Evolutionary conservation across 2,329 filamentous ascomycete species (phyloP).

Genomic region (Claviceps sp.): DNA sequence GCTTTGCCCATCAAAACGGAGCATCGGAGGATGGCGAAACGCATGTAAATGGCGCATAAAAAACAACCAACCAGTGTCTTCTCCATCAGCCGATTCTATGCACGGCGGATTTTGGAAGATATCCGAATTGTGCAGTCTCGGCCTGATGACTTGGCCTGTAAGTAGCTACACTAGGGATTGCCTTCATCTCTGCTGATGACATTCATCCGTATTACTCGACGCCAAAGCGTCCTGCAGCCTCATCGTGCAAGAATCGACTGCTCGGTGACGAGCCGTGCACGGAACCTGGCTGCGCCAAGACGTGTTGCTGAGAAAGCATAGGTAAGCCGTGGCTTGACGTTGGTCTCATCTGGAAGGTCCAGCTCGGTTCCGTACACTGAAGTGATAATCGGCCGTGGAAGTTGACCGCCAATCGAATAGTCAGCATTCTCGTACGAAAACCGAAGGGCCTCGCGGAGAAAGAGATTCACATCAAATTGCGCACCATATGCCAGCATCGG

Average conservation of each 20-base stretch:
- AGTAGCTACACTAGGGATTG: too few species aligned
- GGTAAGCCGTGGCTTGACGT: neutral
- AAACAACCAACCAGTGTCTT: too few species aligned
- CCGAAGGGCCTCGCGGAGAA: constrained; percentile 16
- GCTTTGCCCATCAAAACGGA: too few species aligned
- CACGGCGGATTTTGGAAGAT: too few species aligned
- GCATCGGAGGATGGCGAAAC: too few species aligned
- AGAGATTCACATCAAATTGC: constrained; percentile 14
- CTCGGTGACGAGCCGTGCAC: neutral
- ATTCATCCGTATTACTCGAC: too few species aligned
- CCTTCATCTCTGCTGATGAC: too few species aligned
- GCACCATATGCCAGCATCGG: constrained; percentile 6
- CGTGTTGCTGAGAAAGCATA: neutral
- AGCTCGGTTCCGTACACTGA: constrained; percentile 11
- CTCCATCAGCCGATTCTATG: too few species aligned
- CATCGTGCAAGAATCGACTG: neutral
- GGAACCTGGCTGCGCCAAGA: neutral
- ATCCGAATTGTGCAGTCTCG: too few species aligned
- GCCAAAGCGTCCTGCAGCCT: too few species aligned
- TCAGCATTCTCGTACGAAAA: constrained; percentile 19
- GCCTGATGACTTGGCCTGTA: too few species aligned
- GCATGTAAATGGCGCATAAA: too few species aligned
- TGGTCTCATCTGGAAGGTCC: neutral
- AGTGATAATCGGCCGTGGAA: constrained; percentile 17
- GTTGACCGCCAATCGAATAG: constrained; percentile 16